phyloP scores from a whole-genome alignment of 2,329 filamentous ascomycete species.

The Ophiosphaerella narmari region DNA sequence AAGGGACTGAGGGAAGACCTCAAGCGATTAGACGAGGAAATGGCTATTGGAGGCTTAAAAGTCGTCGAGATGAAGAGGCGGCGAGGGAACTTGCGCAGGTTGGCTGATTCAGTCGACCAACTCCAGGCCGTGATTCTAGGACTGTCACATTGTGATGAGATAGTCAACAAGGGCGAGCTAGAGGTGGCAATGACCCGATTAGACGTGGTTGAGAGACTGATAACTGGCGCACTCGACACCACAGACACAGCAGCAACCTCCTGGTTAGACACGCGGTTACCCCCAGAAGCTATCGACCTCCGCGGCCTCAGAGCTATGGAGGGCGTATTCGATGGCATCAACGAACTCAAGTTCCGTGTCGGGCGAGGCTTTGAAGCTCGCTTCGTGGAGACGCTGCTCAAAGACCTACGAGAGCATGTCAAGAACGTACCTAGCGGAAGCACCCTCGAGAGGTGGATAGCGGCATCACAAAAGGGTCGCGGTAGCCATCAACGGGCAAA shows the following conservation, averaged over 20 bases:
- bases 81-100: slow-evolving; percentile 80
- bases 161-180: slow-evolving; percentile 83
- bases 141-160: slow-evolving; percentile 74
- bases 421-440: slow-evolving; percentile 71
- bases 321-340: slow-evolving; percentile 77
- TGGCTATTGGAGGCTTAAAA: slow-evolving; percentile 82
- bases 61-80: slow-evolving; percentile 82
- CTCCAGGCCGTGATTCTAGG: slow-evolving; percentile 77
- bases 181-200: slow-evolving; percentile 80
- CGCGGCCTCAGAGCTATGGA: slow-evolving; percentile 78
- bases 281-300: slow-evolving; percentile 66
- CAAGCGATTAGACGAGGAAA: slow-evolving; percentile 79
- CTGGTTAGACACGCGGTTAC: slow-evolving; percentile 42
- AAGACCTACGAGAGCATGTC: slow-evolving; percentile 80
- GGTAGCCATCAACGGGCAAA: slow-evolving; percentile 69
- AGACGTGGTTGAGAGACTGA: slow-evolving; percentile 76
- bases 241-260: slow-evolving; percentile 30
- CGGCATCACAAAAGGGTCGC: slow-evolving; percentile 72
- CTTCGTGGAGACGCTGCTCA: slow-evolving; percentile 77
- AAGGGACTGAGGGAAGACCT: slow-evolving; percentile 80
- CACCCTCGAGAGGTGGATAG: slow-evolving; percentile 84
- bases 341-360: slow-evolving; percentile 75
- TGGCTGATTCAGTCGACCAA: slow-evolving; percentile 83
- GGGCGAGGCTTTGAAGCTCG: slow-evolving; percentile 84
- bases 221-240: slow-evolving; percentile 69